Base-by-base conservation (phyloP, 1,284 basidiomycete genomes). In the Kwoniella shivajii region DNA sequence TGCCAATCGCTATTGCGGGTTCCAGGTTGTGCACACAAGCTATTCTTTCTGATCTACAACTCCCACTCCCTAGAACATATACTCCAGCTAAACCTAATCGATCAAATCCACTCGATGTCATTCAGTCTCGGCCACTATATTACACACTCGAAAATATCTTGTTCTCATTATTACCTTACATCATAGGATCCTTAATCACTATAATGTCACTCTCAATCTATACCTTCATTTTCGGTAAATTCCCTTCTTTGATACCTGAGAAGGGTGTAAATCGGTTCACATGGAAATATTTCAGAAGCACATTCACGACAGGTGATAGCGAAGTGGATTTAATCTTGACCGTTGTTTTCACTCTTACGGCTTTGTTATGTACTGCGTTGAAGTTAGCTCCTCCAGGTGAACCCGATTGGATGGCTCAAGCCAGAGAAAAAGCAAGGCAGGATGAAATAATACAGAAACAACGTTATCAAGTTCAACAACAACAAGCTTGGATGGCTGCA, bases 1-100 rank as follows among this genome's bases (percentile, higher is more conserved):
- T 73, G 4, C 73, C 73, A 2, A 75, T 75, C 34, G 69, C 69
- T n/a, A 65, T 75, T 14, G 72, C 73, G 31, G 74, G 74, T 1
- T 70, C 72, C 6, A 56, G 64, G 43, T 52, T 76, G 4, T 72
- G 69, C 39, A 50, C 72, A 13, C 63, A 71, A 51, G 62, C 69
- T 2, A 64, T 75, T 43, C 50, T 75, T 3, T 43, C 54, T 5
- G 46, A 48, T 38, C 18, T 49, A 6, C 33, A 30, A 2, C 24
- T 45, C 2, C 51, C 51, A 14, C 13, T 36, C 2, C 51, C 51
- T 27, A 16, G 16, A 2, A 45, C 51, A 6, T 53, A 53, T 18
- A 45, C 16, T 33, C 31, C 48, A 2, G 11, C 31, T 13, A 11
- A 22, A 10, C 22, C 13, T 9, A 26, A 36, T n/a, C 41, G 51